A percentile compares a stretch with the other conserved stretches of the same genome.
Evolutionary conservation across 2,329 filamentous ascomycete genomes (phyloP).

Genomic region (Elsinoe ampelina): DNA sequence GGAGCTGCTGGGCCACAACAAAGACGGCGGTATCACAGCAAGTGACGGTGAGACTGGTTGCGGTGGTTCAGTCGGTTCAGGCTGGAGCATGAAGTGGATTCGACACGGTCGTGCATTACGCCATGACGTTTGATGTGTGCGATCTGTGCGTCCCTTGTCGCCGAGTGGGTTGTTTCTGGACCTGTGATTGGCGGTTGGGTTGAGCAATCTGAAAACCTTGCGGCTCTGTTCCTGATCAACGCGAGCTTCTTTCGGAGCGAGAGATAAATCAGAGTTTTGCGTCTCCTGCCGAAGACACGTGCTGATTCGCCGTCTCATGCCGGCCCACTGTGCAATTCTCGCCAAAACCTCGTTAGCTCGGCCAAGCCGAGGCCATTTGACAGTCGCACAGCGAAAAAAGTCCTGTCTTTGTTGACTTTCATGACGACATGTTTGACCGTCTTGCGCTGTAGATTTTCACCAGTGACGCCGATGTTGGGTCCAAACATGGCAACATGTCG

Average conservation of each 20-base stretch:
- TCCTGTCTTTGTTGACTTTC: slow-evolving; percentile 2
- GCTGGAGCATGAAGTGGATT: slow-evolving; percentile 3
- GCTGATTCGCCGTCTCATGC: slow-evolving; percentile 9
- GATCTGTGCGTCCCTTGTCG: slow-evolving; percentile 6
- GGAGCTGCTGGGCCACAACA: not conserved
- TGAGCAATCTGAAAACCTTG: slow-evolving; percentile 1
- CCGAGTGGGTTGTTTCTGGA: not conserved
- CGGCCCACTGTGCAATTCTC: slow-evolving; percentile 4
- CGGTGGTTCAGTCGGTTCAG: slow-evolving; percentile 2
- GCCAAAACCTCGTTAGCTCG: not conserved
- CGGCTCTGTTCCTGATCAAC: slow-evolving; percentile 11
- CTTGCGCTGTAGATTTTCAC: slow-evolving; percentile 1
- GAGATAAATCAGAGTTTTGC: slow-evolving; percentile 5
- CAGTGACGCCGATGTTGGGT: not conserved
- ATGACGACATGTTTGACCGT: slow-evolving; percentile 9
- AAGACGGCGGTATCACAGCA: slow-evolving; percentile 1
- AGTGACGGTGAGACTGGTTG: slow-evolving; percentile 3
- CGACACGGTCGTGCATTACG: slow-evolving; percentile 7
- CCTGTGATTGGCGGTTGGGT: not conserved
- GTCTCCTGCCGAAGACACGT: not conserved
- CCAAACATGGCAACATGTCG: not conserved
- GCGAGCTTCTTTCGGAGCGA: slow-evolving; percentile 9
- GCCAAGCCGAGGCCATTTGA: slow-evolving; percentile 1
- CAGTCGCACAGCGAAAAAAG: too few relatives aligned
- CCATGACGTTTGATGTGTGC: slow-evolving; percentile 6